Evolutionary conservation across 1,284 basidiomycete species (phyloP).

Genomic region (Athelia sp.): DNA sequence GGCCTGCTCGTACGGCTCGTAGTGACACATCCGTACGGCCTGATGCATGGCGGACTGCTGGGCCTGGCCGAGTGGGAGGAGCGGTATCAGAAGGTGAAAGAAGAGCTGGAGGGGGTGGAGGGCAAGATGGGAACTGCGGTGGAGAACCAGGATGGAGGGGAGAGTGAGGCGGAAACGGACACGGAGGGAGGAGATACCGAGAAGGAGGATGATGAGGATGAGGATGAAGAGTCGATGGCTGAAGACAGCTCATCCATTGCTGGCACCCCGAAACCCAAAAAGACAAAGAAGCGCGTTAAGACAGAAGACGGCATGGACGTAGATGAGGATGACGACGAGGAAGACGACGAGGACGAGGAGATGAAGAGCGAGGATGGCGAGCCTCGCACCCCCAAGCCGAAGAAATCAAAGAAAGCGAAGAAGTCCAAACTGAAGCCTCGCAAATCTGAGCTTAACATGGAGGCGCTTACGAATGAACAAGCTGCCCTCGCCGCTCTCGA

Average conservation of each 20-base stretch:
- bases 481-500: conserved; percentile 63
- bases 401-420: conserved; percentile 34
- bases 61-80: conserved; percentile 72
- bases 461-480: conserved; percentile 58
- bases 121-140: conserved; percentile 52
- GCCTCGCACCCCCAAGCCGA: conserved; percentile 24
- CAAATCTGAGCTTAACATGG: conserved; percentile 65
- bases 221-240: conserved; percentile 20
- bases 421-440: conserved; percentile 52
- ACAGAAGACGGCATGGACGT: conserved; percentile 52
- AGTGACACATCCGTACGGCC: conserved; percentile 86
- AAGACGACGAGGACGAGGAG: conserved; percentile 18
- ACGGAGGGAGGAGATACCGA: conserved; percentile 32
- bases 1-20: conserved; percentile 76
- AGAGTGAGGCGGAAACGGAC: conserved; percentile 28
- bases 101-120: conserved; percentile 58
- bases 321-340: conserved; percentile 31
- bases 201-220: conserved; percentile 26
- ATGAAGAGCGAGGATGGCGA: conserved; percentile 28
- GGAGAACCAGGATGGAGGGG: conserved; percentile 34
- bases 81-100: conserved; percentile 62
- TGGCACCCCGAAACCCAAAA: conserved; percentile 14
- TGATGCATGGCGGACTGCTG: conserved; percentile 82
- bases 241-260: conserved; percentile 22
- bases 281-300: conserved; percentile 18